Evolutionary conservation across 2,329 filamentous ascomycete species (phyloP), one percentile per base, ranked within the genome.

Genomic region (Pestalotiopsis sp.): DNA sequence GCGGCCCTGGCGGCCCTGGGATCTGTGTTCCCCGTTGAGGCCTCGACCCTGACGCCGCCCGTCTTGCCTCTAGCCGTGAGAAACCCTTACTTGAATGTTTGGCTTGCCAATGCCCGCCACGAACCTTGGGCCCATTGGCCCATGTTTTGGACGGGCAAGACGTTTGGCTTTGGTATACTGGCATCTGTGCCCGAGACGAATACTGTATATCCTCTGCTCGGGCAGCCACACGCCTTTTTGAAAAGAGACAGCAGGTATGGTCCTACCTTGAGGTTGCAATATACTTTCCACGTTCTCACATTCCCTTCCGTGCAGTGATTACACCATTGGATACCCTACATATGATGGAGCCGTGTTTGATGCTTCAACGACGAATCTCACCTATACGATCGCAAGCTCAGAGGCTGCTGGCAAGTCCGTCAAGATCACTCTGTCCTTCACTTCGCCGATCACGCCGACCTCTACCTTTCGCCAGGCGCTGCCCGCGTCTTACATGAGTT

Each of bases 101-200:
- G 88, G 88, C 77, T 93, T 68, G 84, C 85, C 62, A 86, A 88
- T 78, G 92, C 93, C 56, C 87, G 94, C 73, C 87, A 91, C 68
- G 86, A 86, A 60, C 94, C 94, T 2, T 97, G 93, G 93, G 87
- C 89, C 66, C 87, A 89, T 80, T 97, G 94, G 94, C 94, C 94
- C 27, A 95, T 95, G 79, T 94, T 95, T 79, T 95, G 91, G 85
- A 93, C 91, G 6, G 92, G 92, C 41, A 75, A 73, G 25, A 76
- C 74, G 14, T 77, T 87, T 66, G 85, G 85, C 13, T 85, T 87
- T 72, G 84, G 83, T 3, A 78, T 86, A 58, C 83, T 87, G 81
- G 83, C 82, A 27, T 79, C 81, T 1, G 79, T 85, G 31, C 82
- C 83, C 0, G 77, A 78, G 5, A 79, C 80, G 3, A 76, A 77